Base-by-base conservation (phyloP, 1,284 basidiomycete species). In the Athelia psychrophila region DNA sequence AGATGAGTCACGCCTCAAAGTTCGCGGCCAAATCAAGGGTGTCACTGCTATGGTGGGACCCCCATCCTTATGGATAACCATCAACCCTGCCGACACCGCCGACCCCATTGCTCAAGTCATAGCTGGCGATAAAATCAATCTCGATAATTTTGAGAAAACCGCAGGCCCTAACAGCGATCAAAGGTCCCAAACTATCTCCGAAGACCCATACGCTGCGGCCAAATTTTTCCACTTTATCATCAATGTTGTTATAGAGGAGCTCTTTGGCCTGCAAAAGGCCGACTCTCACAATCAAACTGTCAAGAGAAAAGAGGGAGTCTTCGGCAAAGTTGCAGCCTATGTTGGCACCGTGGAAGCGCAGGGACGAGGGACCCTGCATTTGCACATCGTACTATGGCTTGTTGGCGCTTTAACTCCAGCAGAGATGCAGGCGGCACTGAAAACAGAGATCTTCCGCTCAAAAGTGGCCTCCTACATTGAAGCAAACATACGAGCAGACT, bases 191-290 rank as follows among this genome's bases (percentile, higher is more conserved):
- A 74, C 71, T 44, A 64, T 76, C 3, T 66, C 72, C 0, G 10
- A 24, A 0, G 70, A 79, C 59, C 71, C 72, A 13, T 76, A 62
- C 53, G 70, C 70, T 0, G 61, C 70, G 0, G 66, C 70, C 0
- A 59, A 69, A 38, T 78, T 68, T 51, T 78, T 73, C 50, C 64
- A 76, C 40, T 68, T 73, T 45, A 60, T 69, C 0, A 68, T 78
- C 3, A 16, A 56, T 0, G 54, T 57, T 0, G 59, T 77, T 0
- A 48, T 77, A 0, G 58, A 68, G 18, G 61, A 42, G 0, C 33
- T 78, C 0, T 70, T 78, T 50, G 67, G 69, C 0, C 56, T 78
- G 8, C 6, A 42, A n/a, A 42, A 30, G 27, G 27, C 8, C 8
- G 16, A n/a, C n/a, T 9, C 38, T 5, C 6, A 42, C 6, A 22